Conservation (phyloP, 345 rosid genomes). For the Syzygium aromaticum region DNA sequence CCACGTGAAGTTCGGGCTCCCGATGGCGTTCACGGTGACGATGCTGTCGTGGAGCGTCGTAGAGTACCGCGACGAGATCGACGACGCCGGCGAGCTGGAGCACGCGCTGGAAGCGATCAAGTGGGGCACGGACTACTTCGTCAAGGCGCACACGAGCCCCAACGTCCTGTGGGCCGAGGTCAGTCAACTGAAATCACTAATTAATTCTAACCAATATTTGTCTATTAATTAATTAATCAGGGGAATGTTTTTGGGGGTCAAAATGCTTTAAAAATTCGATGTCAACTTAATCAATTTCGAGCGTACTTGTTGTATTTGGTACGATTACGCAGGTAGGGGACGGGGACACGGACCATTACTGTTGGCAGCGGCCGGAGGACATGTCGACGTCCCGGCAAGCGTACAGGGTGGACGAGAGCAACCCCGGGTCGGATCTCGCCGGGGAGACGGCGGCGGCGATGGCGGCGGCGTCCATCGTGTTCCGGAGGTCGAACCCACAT, state of each 20-base stretch:
- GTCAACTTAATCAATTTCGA: neutral
- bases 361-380: conserved; percentile 99
- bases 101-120: conserved; percentile 85
- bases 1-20: conserved; percentile 89
- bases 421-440: conserved; percentile 89
- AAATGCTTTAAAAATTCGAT: neutral
- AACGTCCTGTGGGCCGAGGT: conserved; percentile 89
- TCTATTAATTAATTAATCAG: neutral
- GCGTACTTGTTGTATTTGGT: neutral
- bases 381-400: conserved; percentile 95
- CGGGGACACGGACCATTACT: conserved; percentile 91
- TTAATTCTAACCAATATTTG: neutral
- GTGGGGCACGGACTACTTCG: conserved; percentile 95
- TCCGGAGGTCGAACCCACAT: conserved; percentile 60
- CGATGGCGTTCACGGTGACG: conserved; percentile 94
- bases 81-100: conserved; percentile 51
- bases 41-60: conserved; percentile 89
- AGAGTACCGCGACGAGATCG: conserved; percentile 58
- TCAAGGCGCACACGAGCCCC: conserved; percentile 83
- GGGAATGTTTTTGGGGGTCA: neutral
- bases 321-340: conserved; percentile 52
- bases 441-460: conserved; percentile 94
- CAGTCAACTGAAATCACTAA: neutral
- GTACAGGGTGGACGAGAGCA: conserved; percentile 68
- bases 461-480: conserved; percentile 91